Evolutionary conservation across 352 stramenopile species (phyloP), one percentile per base, ranked within the genome.

Genomic region (Thraustochytrium sp.): DNA sequence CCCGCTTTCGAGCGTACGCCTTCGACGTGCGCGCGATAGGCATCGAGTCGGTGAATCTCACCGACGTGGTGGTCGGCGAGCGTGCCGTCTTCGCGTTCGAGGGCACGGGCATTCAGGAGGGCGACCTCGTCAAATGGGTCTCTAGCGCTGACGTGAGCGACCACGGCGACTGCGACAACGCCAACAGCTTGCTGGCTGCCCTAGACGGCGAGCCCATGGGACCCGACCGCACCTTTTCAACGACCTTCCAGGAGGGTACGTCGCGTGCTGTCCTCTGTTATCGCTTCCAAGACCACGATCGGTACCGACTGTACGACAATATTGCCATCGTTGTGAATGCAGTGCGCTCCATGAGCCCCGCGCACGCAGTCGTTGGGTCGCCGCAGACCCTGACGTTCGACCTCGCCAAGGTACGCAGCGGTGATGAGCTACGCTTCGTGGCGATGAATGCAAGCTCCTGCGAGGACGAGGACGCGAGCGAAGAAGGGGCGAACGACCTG

Each of bases 111-210:
- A 75, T 75, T 5, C 0, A 23, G 16, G 62, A 75, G 21, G 62
- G 62, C 3, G 62, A 75, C 44, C 62, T 75, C 0, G 62, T 26
- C 18, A 75, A 75, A 53, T 75, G 62, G 62, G 62, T 75, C 23
- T 51, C 36, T 5, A n/a, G 5, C 29, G 40, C 51, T 13, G 37
- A 54, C 5, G 62, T 54, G 0, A 53, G 18, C 9, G 13, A 13
- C 4, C n/a, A 75, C 23, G 36, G 4, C 11, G 37, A 75, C 26
- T 75, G 62, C 44, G 40, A 16, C 5, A 75, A 16, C 37, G 62
- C 62, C 36, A 8, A 29, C 4, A 75, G 62, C 23, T 26, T 75
- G 21, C 31, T 37, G 31, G 34, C 11, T 3, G 11, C 37, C 36
- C 4, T 1, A 38, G 38, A 75, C 8, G 62, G 62, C 21, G 62